Base-by-base conservation (phyloP, 495 filamentous ascomycete species). In the Xylaria sp. region DNA sequence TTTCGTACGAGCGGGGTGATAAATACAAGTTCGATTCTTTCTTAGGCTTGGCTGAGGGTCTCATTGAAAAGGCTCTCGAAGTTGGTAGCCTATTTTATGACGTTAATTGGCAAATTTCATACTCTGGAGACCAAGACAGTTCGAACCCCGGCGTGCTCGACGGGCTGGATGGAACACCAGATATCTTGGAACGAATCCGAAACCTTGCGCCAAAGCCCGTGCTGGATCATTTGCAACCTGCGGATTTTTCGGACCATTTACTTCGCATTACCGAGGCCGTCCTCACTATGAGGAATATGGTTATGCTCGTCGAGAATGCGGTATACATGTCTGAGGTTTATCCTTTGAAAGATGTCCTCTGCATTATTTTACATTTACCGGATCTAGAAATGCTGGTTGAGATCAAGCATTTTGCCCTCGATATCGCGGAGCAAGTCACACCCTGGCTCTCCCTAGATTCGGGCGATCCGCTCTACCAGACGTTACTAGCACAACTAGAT, bases 11-110 rank as follows among this genome's bases (percentile, higher is more conserved):
- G 78, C 87, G 93, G 40, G 95, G 95, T 37, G 97, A 98, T 77
- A 97, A 97, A 76, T 97, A 97, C 80, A 92, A 92, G 72, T 97
- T 97, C 69, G 95, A 97, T 69, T 89, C 90, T 3, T 98, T 97
- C 75, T 90, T 92, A n/a, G 89, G 93, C 41, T 85, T 99, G 44
- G 93, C 93, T 2, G 96, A 98, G 77, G 92, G 92, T 15, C 85
- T 99, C 31, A 91, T 97, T 73, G 90, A 93, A 73, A 95, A 94
- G 76, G 88, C 92, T 6, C 84, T 97, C 24, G 88, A 92, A 59
- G 84, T 96, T 48, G 90, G 89, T 65, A 86, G 83, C 26, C 80
- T 97, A 3, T 95, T 93, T 80, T 95, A 93, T 73, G 84, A 93
- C 41, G 88, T 95, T n/a, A 87, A 91, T 29, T 97, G 93, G 93